phyloP scores from a whole-genome alignment of 164 flowering plant genomes.

The Paratinospora sagittata region DNA sequence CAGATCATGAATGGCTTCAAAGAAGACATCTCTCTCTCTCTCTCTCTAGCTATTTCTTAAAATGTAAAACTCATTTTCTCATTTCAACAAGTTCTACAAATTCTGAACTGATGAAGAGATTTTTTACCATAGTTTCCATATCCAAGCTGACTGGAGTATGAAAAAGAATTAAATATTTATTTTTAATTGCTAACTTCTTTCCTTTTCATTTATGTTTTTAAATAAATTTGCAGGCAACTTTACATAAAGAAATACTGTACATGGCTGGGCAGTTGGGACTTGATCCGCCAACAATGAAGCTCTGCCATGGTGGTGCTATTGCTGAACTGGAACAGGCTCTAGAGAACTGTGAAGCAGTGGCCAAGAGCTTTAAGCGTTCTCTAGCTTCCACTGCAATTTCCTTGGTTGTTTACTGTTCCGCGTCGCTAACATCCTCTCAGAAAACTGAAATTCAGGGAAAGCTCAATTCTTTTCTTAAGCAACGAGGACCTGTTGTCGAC shows the following conservation, averaged over 20 bases:
- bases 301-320: conserved; percentile 51
- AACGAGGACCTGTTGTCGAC: conserved; percentile 25
- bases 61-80: neutral
- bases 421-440: conserved; percentile 33
- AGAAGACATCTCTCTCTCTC: neutral
- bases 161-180: neutral
- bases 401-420: conserved; percentile 69
- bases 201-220: neutral
- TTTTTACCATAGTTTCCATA: neutral
- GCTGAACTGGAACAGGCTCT: conserved; percentile 78
- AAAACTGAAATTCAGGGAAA: conserved; percentile 41
- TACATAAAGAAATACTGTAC: conserved; percentile 66
- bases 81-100: neutral
- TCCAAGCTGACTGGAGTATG: neutral
- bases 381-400: conserved; percentile 59
- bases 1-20: neutral
- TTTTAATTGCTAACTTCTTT: neutral
- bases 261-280: conserved; percentile 99
- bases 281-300: conserved; percentile 90
- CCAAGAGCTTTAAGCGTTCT: conserved; percentile 64
- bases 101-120: neutral
- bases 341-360: conserved; percentile 82
- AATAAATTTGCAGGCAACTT: conserved; percentile 61
- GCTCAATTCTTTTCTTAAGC: conserved; percentile 32
- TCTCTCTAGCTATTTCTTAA: neutral